phyloP scores from a whole-genome alignment of 2,329 filamentous ascomycete species.

The Hymenotorrendiella dingleyae region DNA sequence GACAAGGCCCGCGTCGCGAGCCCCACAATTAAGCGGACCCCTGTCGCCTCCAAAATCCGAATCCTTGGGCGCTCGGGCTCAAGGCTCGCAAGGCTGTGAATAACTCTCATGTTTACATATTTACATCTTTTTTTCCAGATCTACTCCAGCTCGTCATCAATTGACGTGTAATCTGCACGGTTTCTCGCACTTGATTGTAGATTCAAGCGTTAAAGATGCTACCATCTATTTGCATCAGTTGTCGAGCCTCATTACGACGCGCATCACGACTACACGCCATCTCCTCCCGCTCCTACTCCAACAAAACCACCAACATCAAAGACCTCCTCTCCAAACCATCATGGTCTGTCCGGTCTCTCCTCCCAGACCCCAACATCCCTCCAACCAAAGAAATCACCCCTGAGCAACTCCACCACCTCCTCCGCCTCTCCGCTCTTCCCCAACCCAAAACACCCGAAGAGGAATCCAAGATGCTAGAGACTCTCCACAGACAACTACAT shows the following conservation, averaged over 20 bases:
- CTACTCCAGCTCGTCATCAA: no score
- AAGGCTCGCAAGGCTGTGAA: background rate
- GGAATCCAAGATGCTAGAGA: constrained; percentile 65
- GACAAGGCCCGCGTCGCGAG: background rate
- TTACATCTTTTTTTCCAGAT: no score
- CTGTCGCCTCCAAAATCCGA: background rate
- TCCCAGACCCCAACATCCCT: constrained; percentile 39
- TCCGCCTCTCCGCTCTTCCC: constrained; percentile 84
- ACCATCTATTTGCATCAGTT: constrained; percentile 18
- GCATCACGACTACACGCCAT: background rate
- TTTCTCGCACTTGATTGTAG: no score
- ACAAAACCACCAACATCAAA: constrained; percentile 12
- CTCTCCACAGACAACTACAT: constrained; percentile 74
- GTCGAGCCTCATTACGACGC: constrained; percentile 12
- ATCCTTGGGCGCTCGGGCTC: no score
- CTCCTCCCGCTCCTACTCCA: constrained; percentile 4
- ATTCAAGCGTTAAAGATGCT: no score
- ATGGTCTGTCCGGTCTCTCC: constrained; percentile 77
- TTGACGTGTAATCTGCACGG: no score
- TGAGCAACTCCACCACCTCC: constrained; percentile 71
- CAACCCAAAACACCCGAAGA: constrained; percentile 56
- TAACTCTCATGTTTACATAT: no score
- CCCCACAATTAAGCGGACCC: background rate
- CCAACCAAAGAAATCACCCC: constrained; percentile 41
- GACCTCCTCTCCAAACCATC: constrained; percentile 63